Conservation (phyloP, 2,329 filamentous ascomycete species). For the Aureobasidium subglaciale region DNA sequence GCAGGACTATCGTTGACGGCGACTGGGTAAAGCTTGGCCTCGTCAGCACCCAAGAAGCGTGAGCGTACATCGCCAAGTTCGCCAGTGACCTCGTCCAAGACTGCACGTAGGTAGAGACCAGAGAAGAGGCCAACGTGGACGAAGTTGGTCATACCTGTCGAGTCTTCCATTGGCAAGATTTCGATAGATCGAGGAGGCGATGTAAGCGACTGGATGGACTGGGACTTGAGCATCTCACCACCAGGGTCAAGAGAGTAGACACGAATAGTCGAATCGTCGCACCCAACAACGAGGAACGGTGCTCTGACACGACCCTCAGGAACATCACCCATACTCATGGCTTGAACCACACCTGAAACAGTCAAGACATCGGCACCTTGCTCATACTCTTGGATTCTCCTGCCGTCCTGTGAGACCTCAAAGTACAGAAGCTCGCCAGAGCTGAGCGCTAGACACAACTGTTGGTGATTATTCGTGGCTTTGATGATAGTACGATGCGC, state of each 20-base stretch:
- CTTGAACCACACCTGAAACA: slow-evolving; percentile 92
- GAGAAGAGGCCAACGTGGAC: slow-evolving; percentile 94
- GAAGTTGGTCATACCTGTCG: slow-evolving; percentile 80
- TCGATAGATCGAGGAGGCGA: slow-evolving; percentile 45
- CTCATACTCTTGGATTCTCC: slow-evolving; percentile 71
- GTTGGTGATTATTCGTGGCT: slow-evolving; percentile 84
- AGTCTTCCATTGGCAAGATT: slow-evolving; percentile 94
- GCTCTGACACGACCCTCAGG: slow-evolving; percentile 84
- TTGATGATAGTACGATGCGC: slow-evolving; percentile 93
- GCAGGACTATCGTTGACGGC: slow-evolving; percentile 77
- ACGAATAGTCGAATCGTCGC: slow-evolving; percentile 91
- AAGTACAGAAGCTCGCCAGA: slow-evolving; percentile 98
- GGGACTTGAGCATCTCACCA: slow-evolving; percentile 19
- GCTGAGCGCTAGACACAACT: slow-evolving; percentile 88
- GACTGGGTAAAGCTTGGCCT: slow-evolving; percentile 86
- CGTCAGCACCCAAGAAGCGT: slow-evolving; percentile 85
- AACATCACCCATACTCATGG: slow-evolving; percentile 85
- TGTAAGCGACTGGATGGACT: slow-evolving; percentile 20
- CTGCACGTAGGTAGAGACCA: slow-evolving; percentile 90
- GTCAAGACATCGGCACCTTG: slow-evolving; percentile 71
- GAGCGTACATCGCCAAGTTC: slow-evolving; percentile 92
- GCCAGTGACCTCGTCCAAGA: slow-evolving; percentile 90
- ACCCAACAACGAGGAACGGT: slow-evolving; percentile 90
- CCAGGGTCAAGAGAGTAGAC: slow-evolving; percentile 77
- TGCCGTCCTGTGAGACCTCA: slow-evolving; percentile 89